phyloP scores from a whole-genome alignment of 208 protist genomes.

The Leishmania martiniquensis region DNA sequence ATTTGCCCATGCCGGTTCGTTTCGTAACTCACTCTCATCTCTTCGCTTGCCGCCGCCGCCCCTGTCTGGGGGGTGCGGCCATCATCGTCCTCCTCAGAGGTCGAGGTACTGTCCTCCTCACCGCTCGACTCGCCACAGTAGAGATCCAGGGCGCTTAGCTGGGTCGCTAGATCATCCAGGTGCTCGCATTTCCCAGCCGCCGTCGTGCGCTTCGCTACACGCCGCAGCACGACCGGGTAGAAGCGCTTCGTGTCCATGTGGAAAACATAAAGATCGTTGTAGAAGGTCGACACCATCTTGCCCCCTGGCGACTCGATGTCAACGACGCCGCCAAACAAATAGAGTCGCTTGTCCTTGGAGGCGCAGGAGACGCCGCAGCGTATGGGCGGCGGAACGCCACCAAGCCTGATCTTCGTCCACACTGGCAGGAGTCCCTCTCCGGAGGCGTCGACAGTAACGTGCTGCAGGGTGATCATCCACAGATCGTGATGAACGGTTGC shows the following conservation, averaged over 20 bases:
- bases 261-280: constrained; percentile 92
- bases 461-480: constrained; percentile 71
- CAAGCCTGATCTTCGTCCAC: constrained; percentile 81
- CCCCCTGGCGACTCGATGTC: constrained; percentile 88
- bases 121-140: constrained; percentile 27
- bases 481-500: constrained; percentile 91
- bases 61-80: not conserved
- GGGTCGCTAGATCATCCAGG: constrained; percentile 51
- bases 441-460: not conserved
- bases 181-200: constrained; percentile 15
- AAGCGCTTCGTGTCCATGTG: constrained; percentile 91
- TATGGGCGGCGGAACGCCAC: constrained; percentile 88
- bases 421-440: constrained; percentile 33
- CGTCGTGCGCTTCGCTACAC: constrained; percentile 18
- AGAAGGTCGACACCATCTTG: constrained; percentile 88
- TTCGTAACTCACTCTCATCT: constrained; percentile 81
- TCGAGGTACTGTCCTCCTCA: constrained; percentile 24
- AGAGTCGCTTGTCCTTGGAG: constrained; percentile 85
- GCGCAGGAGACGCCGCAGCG: constrained; percentile 65
- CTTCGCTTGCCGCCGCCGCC: constrained; percentile 15
- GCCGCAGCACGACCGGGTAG: constrained; percentile 83
- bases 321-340: constrained; percentile 91
- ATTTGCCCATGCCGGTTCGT: constrained; percentile 64
- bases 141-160: constrained; percentile 70
- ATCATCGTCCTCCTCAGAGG: constrained; percentile 41